Evolutionary conservation across 805 yeast species (phyloP), one percentile per base, ranked within the genome.

Genomic region (Candida peoriensis): DNA sequence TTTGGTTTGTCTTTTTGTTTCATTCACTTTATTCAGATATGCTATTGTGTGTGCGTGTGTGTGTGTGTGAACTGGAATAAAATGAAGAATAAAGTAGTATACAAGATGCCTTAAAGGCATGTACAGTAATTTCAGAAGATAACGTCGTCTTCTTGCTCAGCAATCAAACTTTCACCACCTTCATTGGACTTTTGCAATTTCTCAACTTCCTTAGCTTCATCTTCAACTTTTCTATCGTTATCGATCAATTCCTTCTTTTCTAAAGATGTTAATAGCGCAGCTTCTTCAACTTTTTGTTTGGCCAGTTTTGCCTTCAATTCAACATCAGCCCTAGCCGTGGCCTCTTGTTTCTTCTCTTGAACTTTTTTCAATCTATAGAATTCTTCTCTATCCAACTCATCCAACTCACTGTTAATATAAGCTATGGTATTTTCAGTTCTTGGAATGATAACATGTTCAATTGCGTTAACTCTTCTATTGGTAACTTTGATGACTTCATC

Each of bases 401-500:
- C 98, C 57, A 90, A 74, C 63, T 90, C 98, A 22, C 96, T 84
- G 61, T 88, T 89, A 69, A 90, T 90, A 64, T 90, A 78, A 35
- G 72, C 66, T 54, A 90, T 90, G 20, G 98, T 90, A 64, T 90
- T 90, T 61, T 93, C 97, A 2, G 97, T 93, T 64, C 97, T 77
- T 48, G 98, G 98, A 42, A 90, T 90, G 52, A 90, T 89, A 30
- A 90, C 97, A 56, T 90, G 97, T 67, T 90, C 98, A 62, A 90
- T 90, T 43, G 98, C 97, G 60, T 90, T 90, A 54, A 90, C 98
- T 72, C 98, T 85, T 68, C 98, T 78, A 64, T 90, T 90, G 36
- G 98, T 90, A 41, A 93, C 96, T 62, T 93, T 93, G 61, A 90
- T 93, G 39, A 90, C 98, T 61, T 90, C 98, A 64, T 93, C 98